Percentiles rank a stretch among this genome's conserved stretches.
These are phyloP conservation scores for Aspergillus amoenus DNA, from an alignment of 2,329 filamentous ascomycete species.

Conservation along the genomic window DNA sequence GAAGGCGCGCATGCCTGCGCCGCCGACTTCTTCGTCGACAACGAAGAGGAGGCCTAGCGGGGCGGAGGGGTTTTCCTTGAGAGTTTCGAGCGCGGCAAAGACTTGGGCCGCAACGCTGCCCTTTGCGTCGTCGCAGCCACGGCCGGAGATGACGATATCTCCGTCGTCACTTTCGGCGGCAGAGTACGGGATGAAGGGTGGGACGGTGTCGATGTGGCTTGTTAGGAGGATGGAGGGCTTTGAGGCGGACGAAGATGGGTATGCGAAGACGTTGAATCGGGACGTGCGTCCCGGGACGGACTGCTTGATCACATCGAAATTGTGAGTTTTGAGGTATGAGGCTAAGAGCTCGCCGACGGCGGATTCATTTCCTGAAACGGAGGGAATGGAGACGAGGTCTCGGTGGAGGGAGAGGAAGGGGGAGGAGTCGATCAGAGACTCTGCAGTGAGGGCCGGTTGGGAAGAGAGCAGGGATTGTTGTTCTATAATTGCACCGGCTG, in stretches of 20 bases:
- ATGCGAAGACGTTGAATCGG: slow-evolving; percentile 78
- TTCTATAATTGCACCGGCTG: not conserved
- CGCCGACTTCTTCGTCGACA: slow-evolving; percentile 79
- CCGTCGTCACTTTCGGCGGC: slow-evolving; percentile 32
- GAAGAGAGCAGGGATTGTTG: not conserved
- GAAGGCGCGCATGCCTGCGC: slow-evolving; percentile 72
- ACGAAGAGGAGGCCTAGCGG: slow-evolving; percentile 58
- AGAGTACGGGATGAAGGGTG: slow-evolving; percentile 49
- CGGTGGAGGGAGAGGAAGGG: slow-evolving; percentile 71
- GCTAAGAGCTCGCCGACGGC: slow-evolving; percentile 68
- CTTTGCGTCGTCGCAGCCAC: slow-evolving; percentile 49
- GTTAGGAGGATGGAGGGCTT: slow-evolving; percentile 47
- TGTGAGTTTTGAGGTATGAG: slow-evolving; percentile 60
- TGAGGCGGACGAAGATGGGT: slow-evolving; percentile 24
- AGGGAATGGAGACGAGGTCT: slow-evolving; percentile 71
- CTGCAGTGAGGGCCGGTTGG: not conserved
- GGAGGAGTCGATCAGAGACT: slow-evolving; percentile 38
- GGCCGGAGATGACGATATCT: slow-evolving; percentile 42
- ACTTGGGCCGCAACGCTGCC: slow-evolving; percentile 46
- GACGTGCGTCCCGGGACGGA: slow-evolving; percentile 30
- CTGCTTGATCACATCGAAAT: slow-evolving; percentile 65
- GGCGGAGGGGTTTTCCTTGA: slow-evolving; percentile 37
- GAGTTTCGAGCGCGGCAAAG: slow-evolving; percentile 47
- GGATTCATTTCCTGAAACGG: slow-evolving; percentile 68
- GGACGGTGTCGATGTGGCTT: slow-evolving; percentile 77